A percentile compares a stretch with the other conserved stretches of the same genome.
phyloP scores from a whole-genome alignment of 176 grass and related monocot species.

The Oryza longistaminata region DNA sequence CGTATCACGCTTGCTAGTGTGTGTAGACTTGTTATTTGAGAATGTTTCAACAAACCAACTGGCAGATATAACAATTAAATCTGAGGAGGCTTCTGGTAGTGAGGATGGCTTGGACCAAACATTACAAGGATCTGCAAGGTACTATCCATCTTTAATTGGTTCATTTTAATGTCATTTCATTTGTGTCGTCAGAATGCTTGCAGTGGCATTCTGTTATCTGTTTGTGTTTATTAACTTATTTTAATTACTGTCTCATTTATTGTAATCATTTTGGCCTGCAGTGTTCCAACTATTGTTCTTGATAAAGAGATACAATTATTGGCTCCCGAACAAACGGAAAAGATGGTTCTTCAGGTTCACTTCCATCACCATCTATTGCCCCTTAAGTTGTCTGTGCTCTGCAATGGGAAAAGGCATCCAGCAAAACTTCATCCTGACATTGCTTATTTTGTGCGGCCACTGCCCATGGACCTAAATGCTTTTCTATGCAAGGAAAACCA shows the following conservation, averaged over 20 bases:
- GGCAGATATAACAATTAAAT: slow-evolving; percentile 64
- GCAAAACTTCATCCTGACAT: slow-evolving; percentile 85
- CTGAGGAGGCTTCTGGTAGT: slow-evolving; percentile 63
- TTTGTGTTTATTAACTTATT: slow-evolving; percentile 14
- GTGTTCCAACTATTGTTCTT: slow-evolving; percentile 47
- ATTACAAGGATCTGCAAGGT: slow-evolving; percentile 69
- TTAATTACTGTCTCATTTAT: slow-evolving; percentile 25
- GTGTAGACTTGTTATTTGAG: slow-evolving; percentile 77
- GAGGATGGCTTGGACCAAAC: slow-evolving; percentile 38
- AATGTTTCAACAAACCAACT: slow-evolving; percentile 61
- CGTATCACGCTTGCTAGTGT: slow-evolving; percentile 59
- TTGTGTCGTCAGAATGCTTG: slow-evolving; percentile 16
- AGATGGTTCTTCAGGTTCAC: slow-evolving; percentile 71
- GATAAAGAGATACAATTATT: slow-evolving; percentile 64
- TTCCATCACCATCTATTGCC: slow-evolving; percentile 95
- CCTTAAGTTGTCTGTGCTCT: slow-evolving; percentile 70
- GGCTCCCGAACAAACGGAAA: slow-evolving; percentile 63
- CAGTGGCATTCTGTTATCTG: slow-evolving; percentile 5
- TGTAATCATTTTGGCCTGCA: slow-evolving; percentile 37
- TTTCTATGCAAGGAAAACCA: slow-evolving; percentile 73
- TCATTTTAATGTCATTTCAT: background rate
- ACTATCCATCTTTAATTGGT: slow-evolving; percentile 3
- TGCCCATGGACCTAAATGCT: slow-evolving; percentile 66
- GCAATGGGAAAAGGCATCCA: slow-evolving; percentile 72
- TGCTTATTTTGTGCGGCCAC: slow-evolving; percentile 75